phyloP scores from a whole-genome alignment of 2,329 filamentous ascomycete species.

The Seiridium unicorne region DNA sequence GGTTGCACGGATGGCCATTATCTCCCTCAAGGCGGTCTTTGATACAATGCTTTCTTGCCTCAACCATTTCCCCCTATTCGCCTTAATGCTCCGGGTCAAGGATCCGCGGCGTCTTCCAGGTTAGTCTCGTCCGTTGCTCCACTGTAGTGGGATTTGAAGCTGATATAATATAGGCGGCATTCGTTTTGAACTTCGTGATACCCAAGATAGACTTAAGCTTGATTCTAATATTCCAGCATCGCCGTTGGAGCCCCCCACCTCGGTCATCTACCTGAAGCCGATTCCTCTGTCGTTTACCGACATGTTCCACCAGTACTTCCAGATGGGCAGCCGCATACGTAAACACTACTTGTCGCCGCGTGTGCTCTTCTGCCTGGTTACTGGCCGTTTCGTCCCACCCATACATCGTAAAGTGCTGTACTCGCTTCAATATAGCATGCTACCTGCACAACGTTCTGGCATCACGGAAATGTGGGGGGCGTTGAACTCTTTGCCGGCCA shows the following conservation, averaged over 20 bases:
- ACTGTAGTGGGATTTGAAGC: conserved; percentile 18
- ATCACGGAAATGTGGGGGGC: conserved; percentile 84
- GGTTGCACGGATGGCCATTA: conserved; percentile 90
- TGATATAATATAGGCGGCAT: conserved; percentile 62
- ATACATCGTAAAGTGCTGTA: conserved; percentile 95
- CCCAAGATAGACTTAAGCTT: conserved; percentile 48
- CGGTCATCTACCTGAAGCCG: conserved; percentile 86
- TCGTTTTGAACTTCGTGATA: conserved; percentile 84
- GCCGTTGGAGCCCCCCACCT: conserved; percentile 57
- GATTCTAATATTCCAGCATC: conserved; percentile 25
- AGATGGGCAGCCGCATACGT: conserved; percentile 85
- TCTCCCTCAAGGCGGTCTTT: conserved; percentile 84
- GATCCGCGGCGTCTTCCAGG: conserved; percentile 87
- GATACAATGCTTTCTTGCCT: conserved; percentile 91
- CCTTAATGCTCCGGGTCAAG: conserved; percentile 92
- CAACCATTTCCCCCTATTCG: conserved; percentile 97
- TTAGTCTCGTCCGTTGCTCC: conserved; percentile 31
- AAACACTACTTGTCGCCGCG: conserved; percentile 92
- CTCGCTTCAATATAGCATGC: conserved; percentile 96
- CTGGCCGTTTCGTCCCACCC: conserved; percentile 89
- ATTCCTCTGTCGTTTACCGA: conserved; percentile 86
- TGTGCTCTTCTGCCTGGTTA: conserved; percentile 84
- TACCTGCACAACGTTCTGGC: conserved; percentile 76
- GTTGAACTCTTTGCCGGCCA: conserved; percentile 51
- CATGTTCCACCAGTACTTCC: conserved; percentile 97